Conservation (phyloP, 2,329 filamentous ascomycete species). For the Gaeumannomyces tritici region DNA sequence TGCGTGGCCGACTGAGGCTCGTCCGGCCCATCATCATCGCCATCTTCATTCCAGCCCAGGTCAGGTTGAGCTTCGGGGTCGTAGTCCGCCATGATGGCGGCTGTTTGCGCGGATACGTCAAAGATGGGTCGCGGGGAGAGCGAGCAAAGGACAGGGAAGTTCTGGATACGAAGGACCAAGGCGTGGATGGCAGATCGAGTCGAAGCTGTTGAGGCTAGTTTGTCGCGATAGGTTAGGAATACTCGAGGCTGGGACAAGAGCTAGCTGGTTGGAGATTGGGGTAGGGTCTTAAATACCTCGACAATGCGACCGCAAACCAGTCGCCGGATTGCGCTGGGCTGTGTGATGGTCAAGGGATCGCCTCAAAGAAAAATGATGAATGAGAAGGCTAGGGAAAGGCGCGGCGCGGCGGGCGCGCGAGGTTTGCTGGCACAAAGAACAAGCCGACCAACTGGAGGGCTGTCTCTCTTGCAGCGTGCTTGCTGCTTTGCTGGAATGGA, state of each 20-base stretch:
- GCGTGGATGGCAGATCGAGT: neutral
- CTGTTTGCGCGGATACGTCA: neutral
- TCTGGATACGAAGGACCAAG: neutral
- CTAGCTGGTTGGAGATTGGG: neutral
- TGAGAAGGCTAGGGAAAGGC: neutral
- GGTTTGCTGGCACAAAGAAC: neutral
- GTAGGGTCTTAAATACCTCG: neutral
- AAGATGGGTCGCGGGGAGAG: neutral
- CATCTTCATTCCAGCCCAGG: slow-evolving; percentile 7
- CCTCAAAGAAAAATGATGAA: neutral
- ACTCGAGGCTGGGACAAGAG: neutral
- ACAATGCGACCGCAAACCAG: neutral
- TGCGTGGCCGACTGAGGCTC: slow-evolving; percentile 18
- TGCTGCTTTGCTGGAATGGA: neutral
- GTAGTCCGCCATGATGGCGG: slow-evolving; percentile 1
- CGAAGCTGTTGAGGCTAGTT: neutral
- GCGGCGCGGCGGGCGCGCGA: too few relatives aligned
- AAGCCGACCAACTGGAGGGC: neutral
- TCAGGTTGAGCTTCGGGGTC: slow-evolving; percentile 2
- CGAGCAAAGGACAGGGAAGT: neutral
- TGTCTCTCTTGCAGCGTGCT: neutral
- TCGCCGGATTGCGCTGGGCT: neutral
- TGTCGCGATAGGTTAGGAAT: neutral
- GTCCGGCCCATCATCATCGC: slow-evolving; percentile 11
- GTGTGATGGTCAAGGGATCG: neutral